Evolutionary conservation across 2,329 filamentous ascomycete genomes (phyloP), one percentile per base, ranked within the genome.

Genomic region (Knufia fluminis): DNA sequence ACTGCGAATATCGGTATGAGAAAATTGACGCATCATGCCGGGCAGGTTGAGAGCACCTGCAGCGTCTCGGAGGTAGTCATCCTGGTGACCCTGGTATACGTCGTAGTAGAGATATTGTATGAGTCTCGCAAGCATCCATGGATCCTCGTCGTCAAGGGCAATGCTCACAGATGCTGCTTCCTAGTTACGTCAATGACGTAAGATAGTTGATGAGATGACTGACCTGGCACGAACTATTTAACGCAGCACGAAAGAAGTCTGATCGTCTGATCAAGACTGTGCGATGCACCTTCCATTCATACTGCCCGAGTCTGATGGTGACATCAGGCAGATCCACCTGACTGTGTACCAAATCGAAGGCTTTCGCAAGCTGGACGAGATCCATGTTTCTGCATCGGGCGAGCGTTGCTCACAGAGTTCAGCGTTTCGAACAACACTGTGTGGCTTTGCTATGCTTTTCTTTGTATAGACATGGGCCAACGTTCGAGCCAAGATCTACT

Each of bases 251-350:
- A 16, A 38, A 38, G 35, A 16, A 16, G 4, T n/a, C n/a, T 7
- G 35, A 38, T 20, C 19, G 6, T 4, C 6, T 38, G n/a, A n/a
- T 38, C 6, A 7, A n/a, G n/a, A 38, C 6, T 38, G 19, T 6
- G 35, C 35, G 6, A n/a, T 38, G n/a, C 35, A 38, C 35, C n/a
- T 38, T 38, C 35, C 35, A 38, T 38, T 6, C 35, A 16, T 38
- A 38, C 35, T 38, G 35, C 6, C n/a, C 35, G 6, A 38, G n/a
- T 16, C 4, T n/a, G 35, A 38, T 38, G n/a, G 35, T 38, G 6
- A 38, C 35, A 38, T 38, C 35, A 20, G 35, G 35, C 35, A 6
- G n/a, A 38, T 38, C 35, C n/a, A 38, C 35, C 35, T n/a, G 31
- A n/a, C n/a, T n/a, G 8, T 32, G 31, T n/a, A 32, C 31, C 8